phyloP scores from a whole-genome alignment of 2,329 filamentous ascomycete species.

The Ampelomyces quisqualis region DNA sequence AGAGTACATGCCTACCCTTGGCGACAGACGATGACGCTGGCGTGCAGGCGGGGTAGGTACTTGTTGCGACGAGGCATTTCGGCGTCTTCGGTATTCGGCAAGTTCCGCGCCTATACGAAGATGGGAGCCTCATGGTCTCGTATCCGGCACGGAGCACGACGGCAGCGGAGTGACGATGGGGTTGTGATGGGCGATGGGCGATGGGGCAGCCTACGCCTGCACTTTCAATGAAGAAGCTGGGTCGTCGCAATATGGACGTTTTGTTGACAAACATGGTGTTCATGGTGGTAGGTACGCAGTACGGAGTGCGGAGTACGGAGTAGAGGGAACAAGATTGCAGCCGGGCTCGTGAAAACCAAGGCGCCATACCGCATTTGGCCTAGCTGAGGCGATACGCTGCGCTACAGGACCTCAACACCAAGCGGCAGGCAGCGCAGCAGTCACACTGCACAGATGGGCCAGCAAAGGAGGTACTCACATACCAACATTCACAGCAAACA shows the following conservation, averaged over 20 bases:
- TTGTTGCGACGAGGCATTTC: not conserved
- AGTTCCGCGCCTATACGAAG: too few relatives aligned
- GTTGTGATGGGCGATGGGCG: too few relatives aligned
- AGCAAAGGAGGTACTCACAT: constrained; percentile 14
- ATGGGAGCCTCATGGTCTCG: too few relatives aligned
- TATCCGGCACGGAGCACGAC: not conserved
- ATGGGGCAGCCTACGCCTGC: too few relatives aligned
- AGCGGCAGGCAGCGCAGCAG: constrained; percentile 19
- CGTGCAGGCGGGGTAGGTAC: constrained; percentile 12
- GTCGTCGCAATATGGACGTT: not conserved
- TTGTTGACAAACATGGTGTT: constrained; percentile 1
- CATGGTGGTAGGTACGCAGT: too few relatives aligned
- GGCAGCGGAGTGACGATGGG: not conserved
- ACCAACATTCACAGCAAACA: constrained; percentile 21
- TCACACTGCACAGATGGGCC: constrained; percentile 9
- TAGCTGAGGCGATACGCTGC: constrained; percentile 11
- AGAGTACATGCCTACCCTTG: constrained; percentile 20
- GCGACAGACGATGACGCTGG: constrained; percentile 30
- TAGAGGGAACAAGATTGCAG: too few relatives aligned
- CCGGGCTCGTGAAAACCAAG: too few relatives aligned
- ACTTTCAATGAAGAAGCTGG: not conserved
- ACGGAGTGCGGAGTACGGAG: too few relatives aligned
- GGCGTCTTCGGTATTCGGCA: not conserved
- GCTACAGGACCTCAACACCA: constrained; percentile 13
- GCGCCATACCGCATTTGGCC: constrained; percentile 11